Evolutionary conservation across 768 basidiomycete genomes (phyloP).

Genomic region (Calocera viscosa): DNA sequence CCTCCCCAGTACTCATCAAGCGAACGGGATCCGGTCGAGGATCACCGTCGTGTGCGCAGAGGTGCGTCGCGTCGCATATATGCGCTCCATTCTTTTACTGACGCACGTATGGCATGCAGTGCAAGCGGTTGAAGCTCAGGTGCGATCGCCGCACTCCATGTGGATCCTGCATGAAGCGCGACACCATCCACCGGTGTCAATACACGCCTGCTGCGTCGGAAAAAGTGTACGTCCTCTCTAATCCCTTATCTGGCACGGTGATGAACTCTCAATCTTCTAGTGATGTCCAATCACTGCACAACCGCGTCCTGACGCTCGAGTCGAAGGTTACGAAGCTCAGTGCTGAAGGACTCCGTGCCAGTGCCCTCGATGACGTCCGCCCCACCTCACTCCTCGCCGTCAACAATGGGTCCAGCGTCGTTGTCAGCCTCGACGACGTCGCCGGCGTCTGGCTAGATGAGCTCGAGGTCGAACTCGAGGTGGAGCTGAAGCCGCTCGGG

Average conservation of each 20-base stretch:
- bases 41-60: constrained; percentile 74
- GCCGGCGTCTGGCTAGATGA: constrained; percentile 49
- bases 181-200: constrained; percentile 56
- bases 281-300: constrained; percentile 72
- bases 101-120: constrained; percentile 33
- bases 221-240: constrained; percentile 49
- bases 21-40: constrained; percentile 32
- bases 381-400: not conserved
- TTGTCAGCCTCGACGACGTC: constrained; percentile 46
- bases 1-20: not conserved
- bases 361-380: not conserved
- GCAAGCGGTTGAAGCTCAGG: constrained; percentile 77
- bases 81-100: not conserved
- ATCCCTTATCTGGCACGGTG: not conserved
- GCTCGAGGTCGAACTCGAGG: constrained; percentile 29
- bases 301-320: constrained; percentile 62
- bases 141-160: constrained; percentile 72
- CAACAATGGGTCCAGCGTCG: constrained; percentile 33
- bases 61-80: constrained; percentile 31
- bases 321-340: constrained; percentile 18
- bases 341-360: not conserved
- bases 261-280: constrained; percentile 25
- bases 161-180: constrained; percentile 64
- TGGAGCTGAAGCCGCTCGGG: constrained; percentile 4
- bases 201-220: constrained; percentile 75